phyloP scores from a whole-genome alignment of 805 yeast genomes.

The Yueomyces sp. region DNA sequence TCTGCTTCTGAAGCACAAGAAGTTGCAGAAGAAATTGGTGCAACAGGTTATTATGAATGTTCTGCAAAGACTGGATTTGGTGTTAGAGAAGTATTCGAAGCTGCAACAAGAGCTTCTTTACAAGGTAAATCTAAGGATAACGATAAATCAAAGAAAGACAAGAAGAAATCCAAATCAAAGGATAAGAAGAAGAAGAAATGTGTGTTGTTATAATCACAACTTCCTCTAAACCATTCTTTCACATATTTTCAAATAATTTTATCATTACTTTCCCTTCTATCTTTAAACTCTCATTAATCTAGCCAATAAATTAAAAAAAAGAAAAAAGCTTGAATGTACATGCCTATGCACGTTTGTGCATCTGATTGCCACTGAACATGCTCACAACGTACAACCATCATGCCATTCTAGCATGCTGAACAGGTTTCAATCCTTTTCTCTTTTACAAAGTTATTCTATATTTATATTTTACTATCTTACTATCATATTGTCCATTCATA shows the following conservation, averaged over 20 bases:
- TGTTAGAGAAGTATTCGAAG: slow-evolving; percentile 85
- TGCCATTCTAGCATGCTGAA: too few relatives aligned
- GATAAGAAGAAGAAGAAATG: slow-evolving; percentile 53
- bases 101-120: slow-evolving; percentile 84
- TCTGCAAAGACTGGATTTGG: slow-evolving; percentile 86
- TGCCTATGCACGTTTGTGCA: too few relatives aligned
- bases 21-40: slow-evolving; percentile 83
- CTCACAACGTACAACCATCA: too few relatives aligned
- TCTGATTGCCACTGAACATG: too few relatives aligned
- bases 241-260: not conserved
- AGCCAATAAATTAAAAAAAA: too few relatives aligned
- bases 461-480: too few relatives aligned
- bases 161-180: slow-evolving; percentile 8
- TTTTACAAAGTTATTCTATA: too few relatives aligned
- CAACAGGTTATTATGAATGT: slow-evolving; percentile 77
- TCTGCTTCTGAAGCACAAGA: slow-evolving; percentile 70
- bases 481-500: too few relatives aligned
- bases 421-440: too few relatives aligned
- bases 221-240: too few relatives aligned
- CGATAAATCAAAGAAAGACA: slow-evolving; percentile 13
- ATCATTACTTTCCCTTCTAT: not conserved
- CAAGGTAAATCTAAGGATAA: slow-evolving; percentile 34
- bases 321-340: too few relatives aligned
- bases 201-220: slow-evolving; percentile 39
- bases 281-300: too few relatives aligned